Percentiles rank a stretch among this genome's conserved stretches.
Evolutionary conservation across 1,284 basidiomycete genomes (phyloP).

Genomic region (Pseudozyma sp.): DNA sequence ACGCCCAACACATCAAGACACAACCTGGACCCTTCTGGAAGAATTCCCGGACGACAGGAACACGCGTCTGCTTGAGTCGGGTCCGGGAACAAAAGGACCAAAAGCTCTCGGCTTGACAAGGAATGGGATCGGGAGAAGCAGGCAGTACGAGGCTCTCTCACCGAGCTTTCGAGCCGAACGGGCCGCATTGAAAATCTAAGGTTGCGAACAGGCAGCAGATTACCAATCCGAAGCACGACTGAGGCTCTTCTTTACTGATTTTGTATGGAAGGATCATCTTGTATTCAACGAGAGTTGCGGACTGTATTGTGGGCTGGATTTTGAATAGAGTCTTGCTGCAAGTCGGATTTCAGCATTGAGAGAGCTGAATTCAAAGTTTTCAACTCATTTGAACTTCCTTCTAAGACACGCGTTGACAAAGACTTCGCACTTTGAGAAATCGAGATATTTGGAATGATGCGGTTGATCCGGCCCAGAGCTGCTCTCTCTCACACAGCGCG

Average conservation of each 20-base stretch:
- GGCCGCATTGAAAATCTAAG: constrained; percentile 18
- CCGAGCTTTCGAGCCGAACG: constrained; percentile 5
- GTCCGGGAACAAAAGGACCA: constrained; percentile 3
- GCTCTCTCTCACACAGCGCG: constrained; percentile 1
- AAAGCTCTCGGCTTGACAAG: constrained; percentile 19
- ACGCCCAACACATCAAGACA: neutral
- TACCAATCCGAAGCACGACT: constrained; percentile 20
- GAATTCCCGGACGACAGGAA: constrained; percentile 28
- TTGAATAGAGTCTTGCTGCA: constrained; percentile 1
- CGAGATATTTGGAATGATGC: constrained; percentile 2
- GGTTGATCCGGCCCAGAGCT: constrained; percentile 1
- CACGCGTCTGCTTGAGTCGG: neutral
- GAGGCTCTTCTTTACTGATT: neutral
- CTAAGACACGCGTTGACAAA: neutral
- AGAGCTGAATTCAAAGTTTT: neutral
- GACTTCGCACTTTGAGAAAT: neutral
- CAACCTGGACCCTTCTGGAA: constrained; percentile 12
- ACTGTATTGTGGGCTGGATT: neutral
- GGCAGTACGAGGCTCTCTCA: too few relatives aligned
- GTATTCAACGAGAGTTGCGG: neutral
- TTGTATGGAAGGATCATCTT: constrained; percentile 1
- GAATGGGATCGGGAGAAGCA: too few relatives aligned
- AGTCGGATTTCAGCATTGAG: neutral
- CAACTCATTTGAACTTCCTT: neutral
- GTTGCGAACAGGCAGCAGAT: constrained; percentile 22